These are phyloP conservation scores for Leccinum broughii DNA, from an alignment of 768 basidiomycete species.

Conservation along the genomic window DNA sequence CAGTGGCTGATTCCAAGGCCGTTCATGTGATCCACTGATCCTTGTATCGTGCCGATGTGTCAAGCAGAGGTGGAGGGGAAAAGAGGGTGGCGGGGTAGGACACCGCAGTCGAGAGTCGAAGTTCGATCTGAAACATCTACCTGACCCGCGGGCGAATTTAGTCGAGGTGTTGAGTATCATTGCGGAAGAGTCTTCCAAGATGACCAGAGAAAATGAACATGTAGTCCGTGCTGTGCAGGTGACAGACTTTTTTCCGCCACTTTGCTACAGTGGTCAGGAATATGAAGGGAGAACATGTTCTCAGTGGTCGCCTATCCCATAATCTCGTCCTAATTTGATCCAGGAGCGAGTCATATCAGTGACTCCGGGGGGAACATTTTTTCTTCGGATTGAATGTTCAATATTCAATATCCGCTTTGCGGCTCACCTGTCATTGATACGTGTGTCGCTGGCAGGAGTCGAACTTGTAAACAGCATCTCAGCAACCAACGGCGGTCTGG, in stretches of 20 bases:
- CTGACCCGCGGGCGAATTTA: conserved; percentile 40
- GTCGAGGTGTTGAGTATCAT: conserved; percentile 45
- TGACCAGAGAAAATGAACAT: conserved; percentile 16
- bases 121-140: conserved; percentile 60
- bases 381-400: conserved; percentile 5
- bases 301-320: conserved; percentile 22
- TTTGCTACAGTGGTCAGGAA: conserved; percentile 27
- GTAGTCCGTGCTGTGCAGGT: conserved; percentile 31
- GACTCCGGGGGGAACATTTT: conserved; percentile 3
- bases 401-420: conserved; percentile 29
- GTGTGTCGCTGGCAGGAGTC: conserved; percentile 9
- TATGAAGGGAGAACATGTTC: conserved; percentile 21
- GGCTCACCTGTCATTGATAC: conserved; percentile 15
- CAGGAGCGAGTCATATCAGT: conserved; percentile 4
- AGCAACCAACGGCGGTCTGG: conserved; percentile 7
- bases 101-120: conserved; percentile 52
- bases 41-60: conserved; percentile 62
- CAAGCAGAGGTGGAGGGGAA: conserved; percentile 70
- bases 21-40: conserved; percentile 49
- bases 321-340: conserved; percentile 29
- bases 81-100: conserved; percentile 54
- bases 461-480: conserved; percentile 2
- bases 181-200: conserved; percentile 37
- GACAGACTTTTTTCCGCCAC: conserved; percentile 24
- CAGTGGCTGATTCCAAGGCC: conserved; percentile 50